Conservation (phyloP, 1,139 yeast genomes). For the Candida buenavistaensis region DNA sequence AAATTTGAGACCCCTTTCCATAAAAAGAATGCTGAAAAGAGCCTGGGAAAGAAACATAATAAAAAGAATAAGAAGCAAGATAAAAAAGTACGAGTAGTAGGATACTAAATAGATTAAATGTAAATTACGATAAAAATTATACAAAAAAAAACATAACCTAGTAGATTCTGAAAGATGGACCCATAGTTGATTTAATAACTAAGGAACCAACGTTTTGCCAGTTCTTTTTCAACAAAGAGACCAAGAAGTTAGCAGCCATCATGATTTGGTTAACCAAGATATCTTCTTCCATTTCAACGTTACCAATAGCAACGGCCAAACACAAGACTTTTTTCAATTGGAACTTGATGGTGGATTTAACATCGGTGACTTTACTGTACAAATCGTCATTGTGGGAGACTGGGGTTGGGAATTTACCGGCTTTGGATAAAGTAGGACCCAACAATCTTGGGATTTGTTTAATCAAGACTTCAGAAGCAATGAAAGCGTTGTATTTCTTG, state of each 20-base stretch:
- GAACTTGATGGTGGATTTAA: constrained; percentile 99
- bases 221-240: constrained; percentile 99
- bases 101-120: constrained; percentile 22
- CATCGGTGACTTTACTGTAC: constrained; percentile 93
- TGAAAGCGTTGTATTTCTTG: constrained; percentile 99
- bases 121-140: not conserved
- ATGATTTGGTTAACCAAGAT: constrained; percentile 95
- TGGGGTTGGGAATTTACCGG: constrained; percentile 99
- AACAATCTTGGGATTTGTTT: constrained; percentile 99
- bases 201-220: constrained; percentile 99
- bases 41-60: constrained; percentile 65
- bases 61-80: constrained; percentile 73
- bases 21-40: constrained; percentile 34
- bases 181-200: constrained; percentile 99
- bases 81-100: constrained; percentile 46
- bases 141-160: constrained; percentile 37
- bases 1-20: constrained; percentile 74
- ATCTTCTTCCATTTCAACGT: constrained; percentile 98
- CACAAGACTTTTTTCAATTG: constrained; percentile 96
- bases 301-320: constrained; percentile 95
- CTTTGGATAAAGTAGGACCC: constrained; percentile 99
- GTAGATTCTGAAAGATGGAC: constrained; percentile 99
- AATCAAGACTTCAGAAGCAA: constrained; percentile 98
- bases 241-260: constrained; percentile 99
- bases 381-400: constrained; percentile 99